Evolutionary conservation across 2,329 filamentous ascomycete genomes (phyloP), one percentile per base, ranked within the genome.

Genomic region (Domatiomyces catenatus): DNA sequence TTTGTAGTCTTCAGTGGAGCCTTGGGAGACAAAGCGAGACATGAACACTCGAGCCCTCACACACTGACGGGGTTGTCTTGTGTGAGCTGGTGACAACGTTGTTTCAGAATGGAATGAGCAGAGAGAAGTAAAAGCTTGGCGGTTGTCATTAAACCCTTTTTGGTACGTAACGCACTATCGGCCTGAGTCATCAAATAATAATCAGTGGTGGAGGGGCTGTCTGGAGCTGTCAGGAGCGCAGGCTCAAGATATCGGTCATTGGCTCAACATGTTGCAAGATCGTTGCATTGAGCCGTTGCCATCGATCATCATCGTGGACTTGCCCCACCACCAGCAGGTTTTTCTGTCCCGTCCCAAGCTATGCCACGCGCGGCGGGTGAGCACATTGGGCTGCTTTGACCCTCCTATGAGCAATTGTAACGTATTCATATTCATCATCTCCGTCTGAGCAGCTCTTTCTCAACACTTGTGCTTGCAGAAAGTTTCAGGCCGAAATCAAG

Each of bases 1-100:
- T 5, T 67, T 65, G 45, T 68, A 57, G 46, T 68, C 60, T 48
- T 70, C 64, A 49, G 65, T 64, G 26, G 68, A 69, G 8, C 69
- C 70, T 44, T 62, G 67, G 32, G 69, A 67, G 18, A 72, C 66
- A 52, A 72, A 72, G 18, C 69, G 66, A 17, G 70, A 71, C 70
- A 72, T 72, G 18, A 39, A 39, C 32, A 39, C 10, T 39, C 32
- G 48, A 46, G 22, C 22, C 3, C 3, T 24, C 3, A 24, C 22
- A 28, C 50, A n/a, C n/a, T n/a, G 19, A 39, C 18, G n/a, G 45
- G 17, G 26, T 48, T 48, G 39, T 32, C 46, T 39, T 15, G 32
- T 2, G 2, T 39, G 32, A 39, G 32, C 7, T 39, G 32, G 32
- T 12, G 15, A 15, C 10, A 15, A 12, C 12, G 32, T 39, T 39